Conservation (phyloP, 306 rosid species). For the Prinsepia uniflora region DNA sequence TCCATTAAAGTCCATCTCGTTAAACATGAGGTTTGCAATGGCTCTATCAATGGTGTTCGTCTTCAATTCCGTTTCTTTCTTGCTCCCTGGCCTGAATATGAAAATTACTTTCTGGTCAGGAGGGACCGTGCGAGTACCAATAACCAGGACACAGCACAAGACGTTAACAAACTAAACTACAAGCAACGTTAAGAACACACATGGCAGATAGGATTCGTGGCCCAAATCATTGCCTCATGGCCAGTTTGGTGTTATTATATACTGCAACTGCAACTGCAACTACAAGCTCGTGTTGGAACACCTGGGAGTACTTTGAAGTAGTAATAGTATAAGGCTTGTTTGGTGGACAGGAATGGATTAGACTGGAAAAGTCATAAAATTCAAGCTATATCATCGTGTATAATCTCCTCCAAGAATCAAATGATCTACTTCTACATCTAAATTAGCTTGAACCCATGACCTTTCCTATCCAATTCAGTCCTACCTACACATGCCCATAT, state of each 20-base stretch:
- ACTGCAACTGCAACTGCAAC: neutral
- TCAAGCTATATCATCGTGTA: too few species aligned
- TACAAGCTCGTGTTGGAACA: neutral
- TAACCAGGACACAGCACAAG: neutral
- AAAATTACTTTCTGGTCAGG: constrained; percentile 20
- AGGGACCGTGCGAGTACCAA: constrained; percentile 9
- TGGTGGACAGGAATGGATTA: too few species aligned
- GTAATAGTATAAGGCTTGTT: neutral
- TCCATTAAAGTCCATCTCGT: constrained; percentile 35
- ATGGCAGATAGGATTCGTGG: neutral
- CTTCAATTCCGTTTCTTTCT: constrained; percentile 46
- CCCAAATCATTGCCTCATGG: neutral
- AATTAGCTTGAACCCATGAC: too few species aligned
- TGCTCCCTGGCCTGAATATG: constrained; percentile 39
- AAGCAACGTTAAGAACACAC: neutral
- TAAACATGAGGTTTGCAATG: constrained; percentile 80
- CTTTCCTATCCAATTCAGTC: too few species aligned
- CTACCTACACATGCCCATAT: too few species aligned
- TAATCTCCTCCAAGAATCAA: too few species aligned
- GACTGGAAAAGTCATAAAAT: too few species aligned
- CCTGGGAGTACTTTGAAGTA: neutral
- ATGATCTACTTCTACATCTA: too few species aligned
- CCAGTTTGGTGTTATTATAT: neutral
- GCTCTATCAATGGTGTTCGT: constrained; percentile 77
- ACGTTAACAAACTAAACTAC: neutral